Conservation (phyloP, 2,329 filamentous ascomycete genomes). For the Magnaporthiopsis poae region DNA sequence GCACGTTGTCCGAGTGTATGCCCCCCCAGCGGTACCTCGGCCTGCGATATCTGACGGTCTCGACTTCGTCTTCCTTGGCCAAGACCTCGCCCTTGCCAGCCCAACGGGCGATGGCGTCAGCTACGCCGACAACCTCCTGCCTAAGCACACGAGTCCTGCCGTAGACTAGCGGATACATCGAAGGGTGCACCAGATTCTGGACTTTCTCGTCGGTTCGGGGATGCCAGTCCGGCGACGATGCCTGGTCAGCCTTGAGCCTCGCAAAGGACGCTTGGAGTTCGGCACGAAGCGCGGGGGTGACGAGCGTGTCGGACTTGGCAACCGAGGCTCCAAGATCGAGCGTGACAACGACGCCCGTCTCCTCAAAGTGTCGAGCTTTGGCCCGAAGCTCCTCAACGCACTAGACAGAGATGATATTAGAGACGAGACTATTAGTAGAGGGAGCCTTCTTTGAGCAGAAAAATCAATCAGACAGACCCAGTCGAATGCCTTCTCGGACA, state of each 20-base stretch:
- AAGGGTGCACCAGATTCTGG: slow-evolving; percentile 50
- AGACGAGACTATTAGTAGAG: neutral
- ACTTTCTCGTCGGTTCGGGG: slow-evolving; percentile 42
- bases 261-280: slow-evolving; percentile 29
- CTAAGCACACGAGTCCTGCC: slow-evolving; percentile 22
- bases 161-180: slow-evolving; percentile 46
- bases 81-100: slow-evolving; percentile 15
- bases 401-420: slow-evolving; percentile 9
- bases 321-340: slow-evolving; percentile 32
- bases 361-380: slow-evolving; percentile 37
- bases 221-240: slow-evolving; percentile 38
- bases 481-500: slow-evolving; percentile 16
- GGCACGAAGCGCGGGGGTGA: slow-evolving; percentile 23
- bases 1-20: neutral
- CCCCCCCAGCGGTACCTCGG: neutral
- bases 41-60: neutral
- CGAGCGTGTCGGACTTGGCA: slow-evolving; percentile 42
- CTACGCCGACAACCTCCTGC: slow-evolving; percentile 19
- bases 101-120: slow-evolving; percentile 18
- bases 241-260: slow-evolving; percentile 33
- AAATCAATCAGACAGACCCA: slow-evolving; percentile 12
- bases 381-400: slow-evolving; percentile 37
- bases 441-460: neutral
- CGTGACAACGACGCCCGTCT: slow-evolving; percentile 30
- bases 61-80: slow-evolving; percentile 1